Evolutionary conservation across 768 basidiomycete genomes (phyloP).

Genomic region (Dioszegia crocea): DNA sequence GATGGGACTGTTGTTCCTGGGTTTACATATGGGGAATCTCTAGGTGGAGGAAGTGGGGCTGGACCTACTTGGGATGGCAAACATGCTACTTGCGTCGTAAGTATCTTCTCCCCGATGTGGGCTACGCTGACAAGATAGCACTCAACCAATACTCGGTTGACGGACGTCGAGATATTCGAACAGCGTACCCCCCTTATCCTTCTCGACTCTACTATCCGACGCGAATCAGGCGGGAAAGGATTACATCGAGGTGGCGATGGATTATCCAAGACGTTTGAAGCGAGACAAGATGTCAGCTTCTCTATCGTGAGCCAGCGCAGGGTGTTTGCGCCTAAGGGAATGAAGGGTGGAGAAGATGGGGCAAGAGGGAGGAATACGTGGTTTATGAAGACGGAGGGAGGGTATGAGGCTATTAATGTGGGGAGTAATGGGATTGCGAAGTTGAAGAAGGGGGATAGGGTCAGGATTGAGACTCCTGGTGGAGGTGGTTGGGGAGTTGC

Average conservation of each 20-base stretch:
- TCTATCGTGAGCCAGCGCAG: constrained; percentile 24
- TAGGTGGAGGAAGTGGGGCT: constrained; percentile 29
- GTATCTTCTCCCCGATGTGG: neutral
- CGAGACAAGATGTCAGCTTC: constrained; percentile 10
- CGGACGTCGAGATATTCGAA: constrained; percentile 29
- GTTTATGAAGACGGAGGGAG: constrained; percentile 12
- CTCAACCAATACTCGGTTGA: constrained; percentile 21
- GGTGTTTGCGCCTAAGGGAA: constrained; percentile 16
- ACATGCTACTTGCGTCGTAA: constrained; percentile 3
- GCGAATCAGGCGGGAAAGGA: constrained; percentile 19
- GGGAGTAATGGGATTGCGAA: constrained; percentile 30
- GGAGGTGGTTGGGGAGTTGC: constrained; percentile 34
- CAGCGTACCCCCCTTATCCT: constrained; percentile 33
- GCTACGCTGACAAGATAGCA: constrained; percentile 7
- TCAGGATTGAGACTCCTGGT: constrained; percentile 32
- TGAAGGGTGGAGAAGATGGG: constrained; percentile 20
- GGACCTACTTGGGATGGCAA: constrained; percentile 27
- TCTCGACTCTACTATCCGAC: constrained; percentile 26
- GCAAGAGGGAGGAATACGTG: constrained; percentile 13
- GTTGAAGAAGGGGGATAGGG: constrained; percentile 25
- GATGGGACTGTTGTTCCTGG: constrained; percentile 10
- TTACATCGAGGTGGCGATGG: constrained; percentile 21
- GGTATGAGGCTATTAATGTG: constrained; percentile 8
- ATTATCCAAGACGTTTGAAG: constrained; percentile 7
- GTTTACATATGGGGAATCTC: constrained; percentile 24